Conservation (phyloP, 2,329 filamentous ascomycete species). For the Penicillium sp. region DNA sequence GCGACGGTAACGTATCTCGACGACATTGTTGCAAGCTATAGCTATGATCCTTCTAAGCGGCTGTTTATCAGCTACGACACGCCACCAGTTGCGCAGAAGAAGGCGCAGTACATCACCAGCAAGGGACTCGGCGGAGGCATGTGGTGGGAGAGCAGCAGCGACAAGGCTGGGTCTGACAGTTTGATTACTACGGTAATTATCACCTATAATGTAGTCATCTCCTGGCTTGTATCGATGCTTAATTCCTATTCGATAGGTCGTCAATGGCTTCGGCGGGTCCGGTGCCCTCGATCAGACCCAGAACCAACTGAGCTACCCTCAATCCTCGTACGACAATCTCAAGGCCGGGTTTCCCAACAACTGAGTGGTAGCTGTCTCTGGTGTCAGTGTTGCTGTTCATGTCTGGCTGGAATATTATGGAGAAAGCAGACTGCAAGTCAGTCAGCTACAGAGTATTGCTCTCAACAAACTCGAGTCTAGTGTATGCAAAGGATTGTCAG, state of each 20-base stretch:
- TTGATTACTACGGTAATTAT: conserved; percentile 54
- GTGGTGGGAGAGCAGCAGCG: conserved; percentile 91
- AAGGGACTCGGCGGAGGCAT: conserved; percentile 76
- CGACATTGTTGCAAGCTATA: conserved; percentile 63
- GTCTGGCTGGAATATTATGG: no score
- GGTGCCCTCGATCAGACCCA: conserved; percentile 40
- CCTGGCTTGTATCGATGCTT: no score
- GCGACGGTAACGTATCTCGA: conserved; percentile 57
- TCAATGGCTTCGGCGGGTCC: conserved; percentile 30
- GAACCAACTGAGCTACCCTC: conserved; percentile 50
- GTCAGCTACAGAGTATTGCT: no score
- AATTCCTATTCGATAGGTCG: conserved; percentile 20
- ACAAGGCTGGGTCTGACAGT: conserved; percentile 59
- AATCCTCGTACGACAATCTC: conserved; percentile 51
- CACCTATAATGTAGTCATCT: no score
- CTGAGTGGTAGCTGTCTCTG: conserved; percentile 2
- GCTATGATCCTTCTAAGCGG: conserved; percentile 56
- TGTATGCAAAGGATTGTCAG: no score
- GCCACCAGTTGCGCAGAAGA: conserved; percentile 58
- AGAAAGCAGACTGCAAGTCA: no score
- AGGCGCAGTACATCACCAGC: conserved; percentile 64
- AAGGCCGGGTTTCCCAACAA: conserved; percentile 19
- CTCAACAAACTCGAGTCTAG: no score
- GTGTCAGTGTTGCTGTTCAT: no score
- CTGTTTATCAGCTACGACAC: conserved; percentile 74